These are phyloP conservation scores for Sphagnum magellanicum DNA, from an alignment of 228 moss, liverwort and hornwort species.

Conservation along the genomic window DNA sequence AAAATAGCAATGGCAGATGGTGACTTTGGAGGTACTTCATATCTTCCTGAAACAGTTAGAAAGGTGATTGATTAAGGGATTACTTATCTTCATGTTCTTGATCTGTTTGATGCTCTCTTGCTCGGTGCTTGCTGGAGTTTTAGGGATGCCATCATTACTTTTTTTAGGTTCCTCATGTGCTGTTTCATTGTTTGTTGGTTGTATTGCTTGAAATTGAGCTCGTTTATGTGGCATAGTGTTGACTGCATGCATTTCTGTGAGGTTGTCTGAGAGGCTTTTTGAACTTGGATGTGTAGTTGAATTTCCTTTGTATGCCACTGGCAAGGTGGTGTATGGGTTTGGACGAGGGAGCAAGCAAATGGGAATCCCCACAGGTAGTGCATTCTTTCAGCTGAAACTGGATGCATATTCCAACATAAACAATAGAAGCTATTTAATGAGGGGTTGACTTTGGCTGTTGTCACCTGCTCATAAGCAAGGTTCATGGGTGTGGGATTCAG, in stretches of 20 bases:
- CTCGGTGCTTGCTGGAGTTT: no score
- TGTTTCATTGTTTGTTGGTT: no score
- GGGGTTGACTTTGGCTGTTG: background rate
- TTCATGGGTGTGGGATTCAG: constrained; percentile 20
- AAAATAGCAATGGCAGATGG: constrained; percentile 17
- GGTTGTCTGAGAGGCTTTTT: background rate
- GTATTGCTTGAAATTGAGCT: no score
- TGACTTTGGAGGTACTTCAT: constrained; percentile 25
- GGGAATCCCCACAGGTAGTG: constrained; percentile 82
- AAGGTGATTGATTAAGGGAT: background rate
- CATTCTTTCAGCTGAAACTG: background rate
- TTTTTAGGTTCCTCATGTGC: no score
- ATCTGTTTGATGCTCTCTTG: no score
- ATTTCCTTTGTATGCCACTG: constrained; percentile 60
- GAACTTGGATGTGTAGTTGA: constrained; percentile 29
- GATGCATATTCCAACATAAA: background rate
- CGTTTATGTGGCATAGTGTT: no score
- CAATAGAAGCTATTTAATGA: background rate
- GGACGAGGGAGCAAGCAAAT: constrained; percentile 91
- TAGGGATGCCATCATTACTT: no score
- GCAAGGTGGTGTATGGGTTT: constrained; percentile 71
- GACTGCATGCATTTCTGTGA: no score
- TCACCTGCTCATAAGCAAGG: background rate
- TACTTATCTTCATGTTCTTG: no score
- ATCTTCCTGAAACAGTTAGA: background rate